Evolutionary conservation across 2,329 filamentous ascomycete genomes (phyloP).

Genomic region (Scedosporium aurantiacum): DNA sequence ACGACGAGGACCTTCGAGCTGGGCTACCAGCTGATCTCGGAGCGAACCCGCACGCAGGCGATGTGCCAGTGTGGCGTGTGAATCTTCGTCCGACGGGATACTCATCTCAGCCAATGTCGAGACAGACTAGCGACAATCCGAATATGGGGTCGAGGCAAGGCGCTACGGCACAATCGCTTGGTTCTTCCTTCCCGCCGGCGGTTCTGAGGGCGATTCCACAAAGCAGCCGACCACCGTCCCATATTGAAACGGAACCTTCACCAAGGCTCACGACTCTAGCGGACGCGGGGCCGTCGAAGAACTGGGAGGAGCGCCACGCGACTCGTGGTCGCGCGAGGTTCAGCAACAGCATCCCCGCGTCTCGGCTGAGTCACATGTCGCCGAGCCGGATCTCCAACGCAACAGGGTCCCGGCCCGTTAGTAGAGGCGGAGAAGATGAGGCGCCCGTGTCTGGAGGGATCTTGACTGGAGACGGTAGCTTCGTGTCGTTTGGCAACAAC

Average conservation of each 20-base stretch:
- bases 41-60: constrained; percentile 14
- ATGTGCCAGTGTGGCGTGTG: constrained; percentile 12
- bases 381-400: constrained; percentile 2
- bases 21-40: constrained; percentile 4
- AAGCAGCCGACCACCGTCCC: constrained; percentile 20
- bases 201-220: constrained; percentile 12
- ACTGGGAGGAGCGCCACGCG: constrained; percentile 14
- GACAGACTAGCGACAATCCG: constrained; percentile 25
- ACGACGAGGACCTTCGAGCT: constrained; percentile 5
- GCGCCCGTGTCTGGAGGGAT: constrained; percentile 10
- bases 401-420: neutral
- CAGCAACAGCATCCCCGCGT: constrained; percentile 6
- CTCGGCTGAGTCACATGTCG: constrained; percentile 3
- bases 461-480: constrained; percentile 4
- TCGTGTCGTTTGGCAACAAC: constrained; percentile 9
- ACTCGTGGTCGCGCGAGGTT: constrained; percentile 1
- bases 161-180: constrained; percentile 4
- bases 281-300: constrained; percentile 17
- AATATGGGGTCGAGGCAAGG: neutral
- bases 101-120: constrained; percentile 38
- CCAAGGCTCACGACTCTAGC: constrained; percentile 20
- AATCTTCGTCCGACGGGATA: constrained; percentile 25
- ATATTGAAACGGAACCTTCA: constrained; percentile 34
- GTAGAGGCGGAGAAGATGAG: constrained; percentile 6
- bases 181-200: constrained; percentile 13